These are phyloP conservation scores for Chaetothyriales sp. DNA, from an alignment of 2,329 filamentous ascomycete species.

Conservation along the genomic window DNA sequence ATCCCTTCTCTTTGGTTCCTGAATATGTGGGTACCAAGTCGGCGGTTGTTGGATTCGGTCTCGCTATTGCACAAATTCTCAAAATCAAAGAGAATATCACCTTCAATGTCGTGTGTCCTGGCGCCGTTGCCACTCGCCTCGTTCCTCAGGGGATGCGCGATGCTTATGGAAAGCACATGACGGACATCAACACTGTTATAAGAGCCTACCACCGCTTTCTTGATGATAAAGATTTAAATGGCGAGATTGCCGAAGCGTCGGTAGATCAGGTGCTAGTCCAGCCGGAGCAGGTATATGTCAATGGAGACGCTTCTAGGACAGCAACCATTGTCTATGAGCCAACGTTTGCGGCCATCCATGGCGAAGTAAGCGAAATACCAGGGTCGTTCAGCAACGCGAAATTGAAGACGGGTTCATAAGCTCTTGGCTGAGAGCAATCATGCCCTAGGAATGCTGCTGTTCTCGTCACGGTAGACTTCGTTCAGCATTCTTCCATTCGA, in stretches of 20 bases:
- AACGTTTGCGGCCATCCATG: conserved; percentile 31
- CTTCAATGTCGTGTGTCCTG: conserved; percentile 36
- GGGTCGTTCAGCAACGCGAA: too few species aligned
- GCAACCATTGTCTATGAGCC: conserved; percentile 36
- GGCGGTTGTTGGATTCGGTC: conserved; percentile 28
- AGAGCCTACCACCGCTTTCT: conserved; percentile 33
- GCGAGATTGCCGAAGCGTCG: conserved; percentile 28
- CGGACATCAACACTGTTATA: conserved; percentile 31
- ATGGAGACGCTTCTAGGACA: conserved; percentile 24
- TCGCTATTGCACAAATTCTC: conserved; percentile 26
- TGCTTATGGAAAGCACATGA: conserved; percentile 28
- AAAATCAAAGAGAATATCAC: conserved; percentile 34
- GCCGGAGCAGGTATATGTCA: neutral
- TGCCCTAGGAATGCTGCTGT: too few species aligned
- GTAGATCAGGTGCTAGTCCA: conserved; percentile 2
- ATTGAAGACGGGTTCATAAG: too few species aligned
- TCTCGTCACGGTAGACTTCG: too few species aligned
- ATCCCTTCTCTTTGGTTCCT: conserved; percentile 31
- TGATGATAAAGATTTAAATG: conserved; percentile 30
- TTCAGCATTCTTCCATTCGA: too few species aligned
- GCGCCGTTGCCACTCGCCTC: conserved; percentile 32
- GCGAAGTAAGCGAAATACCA: conserved; percentile 18
- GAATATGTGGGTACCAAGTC: conserved; percentile 40
- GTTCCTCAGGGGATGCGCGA: conserved; percentile 31
- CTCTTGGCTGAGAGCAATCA: too few species aligned